phyloP scores from a whole-genome alignment of 306 rosid species.

The apple (Malus domestica) region ASM211411v1 NC_041802.1:17335001-17335500 shows the following conservation, averaged over 20 bases:
- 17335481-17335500: too few species aligned
- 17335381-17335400: not conserved
- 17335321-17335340: not conserved
- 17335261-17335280: not conserved
- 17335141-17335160: not conserved
- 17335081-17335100: not conserved
- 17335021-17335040: not conserved
- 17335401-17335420: too few species aligned
- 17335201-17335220: not conserved
- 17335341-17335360: not conserved
- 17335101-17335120: conserved; percentile 1
- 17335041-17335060: not conserved
- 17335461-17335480: too few species aligned
- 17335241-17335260: not conserved
- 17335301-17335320: not conserved
- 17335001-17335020: not conserved
- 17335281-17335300: not conserved
- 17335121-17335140: not conserved
- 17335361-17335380: not conserved
- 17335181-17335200: not conserved
- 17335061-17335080: not conserved
- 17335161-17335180: not conserved
- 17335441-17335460: too few species aligned
- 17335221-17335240: not conserved
- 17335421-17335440: too few species aligned